Percentiles rank a stretch among this genome's conserved stretches.
Evolutionary conservation across 495 filamentous ascomycete genomes (phyloP).

Genomic region (Xylaria scruposa): DNA sequence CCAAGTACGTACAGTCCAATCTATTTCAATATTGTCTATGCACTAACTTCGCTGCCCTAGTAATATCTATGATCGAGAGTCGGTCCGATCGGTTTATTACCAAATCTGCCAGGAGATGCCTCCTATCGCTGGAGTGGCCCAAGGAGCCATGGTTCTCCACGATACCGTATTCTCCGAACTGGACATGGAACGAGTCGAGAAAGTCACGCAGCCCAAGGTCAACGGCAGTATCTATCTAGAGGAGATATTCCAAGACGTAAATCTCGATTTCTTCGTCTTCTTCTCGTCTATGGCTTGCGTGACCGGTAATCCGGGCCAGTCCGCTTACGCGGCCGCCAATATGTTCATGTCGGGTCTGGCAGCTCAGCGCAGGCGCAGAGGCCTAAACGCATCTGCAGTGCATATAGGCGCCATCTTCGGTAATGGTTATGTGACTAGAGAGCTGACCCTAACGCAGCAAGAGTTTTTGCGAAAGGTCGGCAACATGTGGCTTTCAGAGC

Average conservation of each 20-base stretch:
- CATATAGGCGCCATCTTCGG: conserved; percentile 53
- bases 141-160: conserved; percentile 52
- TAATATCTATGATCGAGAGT: conserved; percentile 24
- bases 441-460: conserved; percentile 28
- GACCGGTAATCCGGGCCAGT: neutral
- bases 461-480: conserved; percentile 37
- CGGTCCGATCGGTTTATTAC: conserved; percentile 20
- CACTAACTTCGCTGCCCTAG: neutral
- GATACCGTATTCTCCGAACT: conserved; percentile 43
- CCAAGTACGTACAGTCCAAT: conserved; percentile 26
- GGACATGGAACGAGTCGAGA: conserved; percentile 34
- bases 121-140: conserved; percentile 52
- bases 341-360: neutral
- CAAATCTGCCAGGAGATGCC: conserved; percentile 43
- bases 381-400: conserved; percentile 51
- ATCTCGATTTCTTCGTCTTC: conserved; percentile 12
- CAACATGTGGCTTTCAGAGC: conserved; percentile 30
- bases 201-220: conserved; percentile 46
- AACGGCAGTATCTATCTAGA: conserved; percentile 26
- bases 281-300: conserved; percentile 2
- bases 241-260: neutral
- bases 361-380: neutral
- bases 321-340: conserved; percentile 1
- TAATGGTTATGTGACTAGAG: conserved; percentile 47
- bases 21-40: neutral